phyloP scores from a whole-genome alignment of 805 yeast genomes.

The Saccharomycopsis sp. region DNA sequence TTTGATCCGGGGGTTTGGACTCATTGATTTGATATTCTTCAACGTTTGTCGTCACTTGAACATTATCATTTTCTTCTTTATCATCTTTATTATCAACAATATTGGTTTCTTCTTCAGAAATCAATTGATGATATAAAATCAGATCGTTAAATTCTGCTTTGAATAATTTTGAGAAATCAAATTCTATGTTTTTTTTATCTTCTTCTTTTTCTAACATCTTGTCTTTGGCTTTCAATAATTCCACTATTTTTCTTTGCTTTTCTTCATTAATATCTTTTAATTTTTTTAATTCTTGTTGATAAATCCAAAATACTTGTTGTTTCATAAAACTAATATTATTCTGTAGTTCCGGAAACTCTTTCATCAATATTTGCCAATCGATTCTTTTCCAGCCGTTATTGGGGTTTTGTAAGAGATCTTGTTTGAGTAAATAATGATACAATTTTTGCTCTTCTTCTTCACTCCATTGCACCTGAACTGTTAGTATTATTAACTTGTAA shows the following conservation, averaged over 20 bases:
- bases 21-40: neutral
- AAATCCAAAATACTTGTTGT: slow-evolving; percentile 33
- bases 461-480: neutral
- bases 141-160: slow-evolving; percentile 8
- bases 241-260: neutral
- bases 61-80: neutral
- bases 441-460: slow-evolving; percentile 10
- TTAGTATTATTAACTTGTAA: neutral
- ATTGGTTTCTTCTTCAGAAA: neutral
- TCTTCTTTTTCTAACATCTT: neutral
- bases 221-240: neutral
- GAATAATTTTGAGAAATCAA: slow-evolving; percentile 9
- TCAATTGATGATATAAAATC: no score
- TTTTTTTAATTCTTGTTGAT: slow-evolving; percentile 28
- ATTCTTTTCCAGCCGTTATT: neutral
- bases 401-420: neutral
- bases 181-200: neutral
- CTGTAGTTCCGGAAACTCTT: slow-evolving; percentile 23
- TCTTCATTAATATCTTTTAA: slow-evolving; percentile 24
- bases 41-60: neutral
- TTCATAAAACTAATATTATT: slow-evolving; percentile 20
- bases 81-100: neutral
- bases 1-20: neutral
- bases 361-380: slow-evolving; percentile 27
- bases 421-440: neutral